phyloP scores from a whole-genome alignment of 2,329 filamentous ascomycete genomes.

The Beauveria medogensis region DNA sequence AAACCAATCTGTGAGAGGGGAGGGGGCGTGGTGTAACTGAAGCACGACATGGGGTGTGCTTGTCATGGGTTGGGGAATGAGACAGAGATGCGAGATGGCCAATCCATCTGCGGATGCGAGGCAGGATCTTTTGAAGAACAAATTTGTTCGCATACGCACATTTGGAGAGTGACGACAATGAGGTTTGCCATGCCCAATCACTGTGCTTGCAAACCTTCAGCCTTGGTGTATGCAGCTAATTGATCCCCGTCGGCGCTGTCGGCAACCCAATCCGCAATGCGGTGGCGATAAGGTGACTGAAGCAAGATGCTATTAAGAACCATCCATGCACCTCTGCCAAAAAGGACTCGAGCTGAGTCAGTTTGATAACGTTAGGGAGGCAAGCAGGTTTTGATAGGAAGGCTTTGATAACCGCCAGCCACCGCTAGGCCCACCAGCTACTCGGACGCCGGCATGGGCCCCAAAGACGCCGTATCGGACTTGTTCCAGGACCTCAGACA shows the following conservation, averaged over 20 bases:
- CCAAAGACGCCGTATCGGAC: conserved; percentile 8
- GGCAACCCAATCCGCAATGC: too few species aligned
- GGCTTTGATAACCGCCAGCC: neutral
- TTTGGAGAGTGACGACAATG: neutral
- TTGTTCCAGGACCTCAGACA: conserved; percentile 2
- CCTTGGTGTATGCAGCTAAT: too few species aligned
- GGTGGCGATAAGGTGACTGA: neutral
- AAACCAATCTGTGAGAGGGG: neutral
- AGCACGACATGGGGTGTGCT: neutral
- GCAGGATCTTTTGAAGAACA: neutral
- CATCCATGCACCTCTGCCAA: too few species aligned
- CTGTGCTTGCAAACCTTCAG: neutral
- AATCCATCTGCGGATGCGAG: neutral
- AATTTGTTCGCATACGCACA: too few species aligned
- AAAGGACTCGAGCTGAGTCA: too few species aligned
- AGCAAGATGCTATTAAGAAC: neutral
- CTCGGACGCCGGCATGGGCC: neutral
- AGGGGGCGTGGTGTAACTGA: conserved; percentile 1
- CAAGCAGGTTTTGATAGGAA: too few species aligned
- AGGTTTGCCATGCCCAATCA: neutral
- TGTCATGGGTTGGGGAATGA: conserved; percentile 6
- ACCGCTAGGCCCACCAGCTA: neutral
- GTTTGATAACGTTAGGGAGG: too few species aligned
- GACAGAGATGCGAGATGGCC: neutral
- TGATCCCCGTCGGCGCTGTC: too few species aligned